Conservation (phyloP, 192 early-diverging fungal genomes). For the Lunasporangiospora selenospora region DNA sequence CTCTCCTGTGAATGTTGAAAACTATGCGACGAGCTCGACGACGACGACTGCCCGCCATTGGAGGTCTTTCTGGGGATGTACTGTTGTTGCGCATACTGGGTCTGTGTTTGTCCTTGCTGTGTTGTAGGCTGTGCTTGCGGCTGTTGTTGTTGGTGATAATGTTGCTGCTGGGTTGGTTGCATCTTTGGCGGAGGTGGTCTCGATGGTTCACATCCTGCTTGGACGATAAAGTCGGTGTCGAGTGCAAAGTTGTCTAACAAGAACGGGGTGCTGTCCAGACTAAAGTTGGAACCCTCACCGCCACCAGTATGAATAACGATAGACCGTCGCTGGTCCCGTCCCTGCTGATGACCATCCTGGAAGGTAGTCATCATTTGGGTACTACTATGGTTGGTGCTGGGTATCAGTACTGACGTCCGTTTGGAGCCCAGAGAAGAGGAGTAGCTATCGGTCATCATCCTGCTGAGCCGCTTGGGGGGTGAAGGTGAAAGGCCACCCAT, state of each 20-base stretch:
- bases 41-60: not conserved
- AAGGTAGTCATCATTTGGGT: constrained; percentile 20
- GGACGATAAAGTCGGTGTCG: constrained; percentile 24
- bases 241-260: constrained; percentile 42
- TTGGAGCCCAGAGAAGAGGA: constrained; percentile 2
- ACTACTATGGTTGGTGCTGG: not conserved
- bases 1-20: too few species aligned
- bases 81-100: not conserved
- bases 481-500: too few species aligned
- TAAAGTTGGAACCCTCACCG: constrained; percentile 30
- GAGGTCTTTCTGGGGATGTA: too few species aligned
- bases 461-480: constrained; percentile 7
- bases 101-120: not conserved
- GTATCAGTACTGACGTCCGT: constrained; percentile 1
- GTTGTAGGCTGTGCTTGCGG: too few species aligned
- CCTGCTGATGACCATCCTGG: not conserved
- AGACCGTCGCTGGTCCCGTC: constrained; percentile 7
- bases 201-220: not conserved
- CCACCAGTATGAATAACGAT: constrained; percentile 23
- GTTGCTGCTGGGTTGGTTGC: not conserved
- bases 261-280: constrained; percentile 31
- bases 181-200: not conserved
- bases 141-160: not conserved
- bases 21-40: too few species aligned
- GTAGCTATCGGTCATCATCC: not conserved